phyloP scores from a whole-genome alignment of 148 eudicot genomes.

The Simmondsia chinensis region DNA sequence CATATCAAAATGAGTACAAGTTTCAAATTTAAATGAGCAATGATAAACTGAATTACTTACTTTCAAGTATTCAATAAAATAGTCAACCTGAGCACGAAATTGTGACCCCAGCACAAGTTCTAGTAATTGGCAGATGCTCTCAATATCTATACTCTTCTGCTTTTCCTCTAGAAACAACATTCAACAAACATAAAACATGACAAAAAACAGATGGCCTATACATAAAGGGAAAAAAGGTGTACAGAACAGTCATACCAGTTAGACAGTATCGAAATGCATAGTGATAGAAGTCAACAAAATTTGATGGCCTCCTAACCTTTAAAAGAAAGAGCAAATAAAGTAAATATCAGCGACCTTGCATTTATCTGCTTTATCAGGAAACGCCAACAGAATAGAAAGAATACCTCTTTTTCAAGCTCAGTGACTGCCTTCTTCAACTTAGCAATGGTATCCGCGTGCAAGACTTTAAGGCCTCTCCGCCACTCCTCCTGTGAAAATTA shows the following conservation, averaged over 20 bases:
- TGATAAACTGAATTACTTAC: slow-evolving; percentile 25
- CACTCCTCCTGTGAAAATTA: slow-evolving; percentile 73
- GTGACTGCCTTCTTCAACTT: slow-evolving; percentile 75
- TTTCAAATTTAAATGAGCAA: slow-evolving; percentile 1
- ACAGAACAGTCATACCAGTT: slow-evolving; percentile 47
- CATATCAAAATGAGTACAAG: too few relatives aligned
- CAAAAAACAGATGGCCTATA: not conserved
- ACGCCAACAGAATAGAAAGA: too few relatives aligned
- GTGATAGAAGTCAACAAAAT: slow-evolving; percentile 64
- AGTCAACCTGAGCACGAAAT: slow-evolving; percentile 70
- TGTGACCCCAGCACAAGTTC: slow-evolving; percentile 77
- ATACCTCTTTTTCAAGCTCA: slow-evolving; percentile 79
- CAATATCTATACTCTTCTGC: slow-evolving; percentile 92
- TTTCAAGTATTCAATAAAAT: slow-evolving; percentile 54
- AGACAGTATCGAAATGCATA: slow-evolving; percentile 81
- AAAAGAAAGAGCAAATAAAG: slow-evolving; percentile 8
- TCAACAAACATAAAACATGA: not conserved
- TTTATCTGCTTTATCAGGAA: too few relatives aligned
- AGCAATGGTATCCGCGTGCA: slow-evolving; percentile 61
- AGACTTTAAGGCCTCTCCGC: slow-evolving; percentile 75
- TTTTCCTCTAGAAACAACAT: slow-evolving; percentile 58
- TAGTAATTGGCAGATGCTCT: slow-evolving; percentile 77
- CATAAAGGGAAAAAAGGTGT: not conserved
- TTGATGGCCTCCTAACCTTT: slow-evolving; percentile 68
- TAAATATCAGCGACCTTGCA: too few relatives aligned